Conservation (phyloP, 192 early-diverging fungal species). For the Dimargaris verticillata region DNA sequence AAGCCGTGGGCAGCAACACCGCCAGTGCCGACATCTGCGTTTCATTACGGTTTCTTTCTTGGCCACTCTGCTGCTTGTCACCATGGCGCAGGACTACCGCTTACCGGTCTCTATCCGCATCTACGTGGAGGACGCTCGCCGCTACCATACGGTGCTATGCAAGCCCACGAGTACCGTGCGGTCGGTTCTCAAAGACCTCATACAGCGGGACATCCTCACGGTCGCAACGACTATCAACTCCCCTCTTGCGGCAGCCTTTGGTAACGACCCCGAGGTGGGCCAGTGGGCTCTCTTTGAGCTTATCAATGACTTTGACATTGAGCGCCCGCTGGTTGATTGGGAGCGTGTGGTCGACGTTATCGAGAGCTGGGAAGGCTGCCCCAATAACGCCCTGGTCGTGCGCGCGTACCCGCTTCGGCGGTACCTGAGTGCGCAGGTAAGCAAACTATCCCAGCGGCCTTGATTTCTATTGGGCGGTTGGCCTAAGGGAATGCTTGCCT, state of each 20-base stretch:
- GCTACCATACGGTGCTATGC: slow-evolving; percentile 64
- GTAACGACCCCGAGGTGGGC: neutral
- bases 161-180: slow-evolving; percentile 55
- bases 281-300: slow-evolving; percentile 86
- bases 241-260: neutral
- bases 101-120: slow-evolving; percentile 50
- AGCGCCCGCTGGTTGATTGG: slow-evolving; percentile 82
- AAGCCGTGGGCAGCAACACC: no score
- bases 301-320: slow-evolving; percentile 67
- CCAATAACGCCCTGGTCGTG: slow-evolving; percentile 54
- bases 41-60: no score
- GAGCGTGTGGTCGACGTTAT: slow-evolving; percentile 71
- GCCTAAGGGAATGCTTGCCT: no score
- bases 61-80: no score
- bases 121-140: slow-evolving; percentile 62
- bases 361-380: slow-evolving; percentile 61
- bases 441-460: no score
- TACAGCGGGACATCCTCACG: slow-evolving; percentile 38
- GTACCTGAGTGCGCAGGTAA: neutral
- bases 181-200: slow-evolving; percentile 52
- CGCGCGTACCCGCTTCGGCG: slow-evolving; percentile 2
- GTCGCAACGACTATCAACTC: slow-evolving; percentile 11
- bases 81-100: neutral
- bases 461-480: no score
- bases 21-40: no score